Base-by-base conservation (phyloP, 1,284 basidiomycete species). In the Sporisorium iseilematis-ciliati region DNA sequence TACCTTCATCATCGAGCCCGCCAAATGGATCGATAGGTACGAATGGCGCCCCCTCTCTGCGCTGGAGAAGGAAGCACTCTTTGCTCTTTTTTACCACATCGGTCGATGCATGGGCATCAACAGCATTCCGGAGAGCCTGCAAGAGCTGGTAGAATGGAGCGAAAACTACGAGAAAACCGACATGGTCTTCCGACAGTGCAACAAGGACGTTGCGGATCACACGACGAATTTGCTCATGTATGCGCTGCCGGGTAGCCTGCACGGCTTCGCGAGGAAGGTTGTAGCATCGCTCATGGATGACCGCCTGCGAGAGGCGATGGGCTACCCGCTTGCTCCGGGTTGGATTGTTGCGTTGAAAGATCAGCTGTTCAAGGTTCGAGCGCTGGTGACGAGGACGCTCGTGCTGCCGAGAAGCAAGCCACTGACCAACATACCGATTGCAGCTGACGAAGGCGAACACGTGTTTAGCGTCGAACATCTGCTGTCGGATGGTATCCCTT, bases 41-140 rank as follows among this genome's bases (percentile, higher is more conserved):
- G 74, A 70, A 58, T 76, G 68, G 67, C 38, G 75, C 1, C 20
- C 31, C n/a, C 38, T 46, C 4, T 59, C 54, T 14, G 45, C 41
- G 10, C 57, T 79, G n/a, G 77, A 79, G 29, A 60, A 64, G 18
- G 74, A 79, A 55, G 77, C 74, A 0, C 45, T 71, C 14, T 79
- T 74, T n/a, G 43, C 74, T 11, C 38, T 74, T 6, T 71, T 70
- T 46, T 74, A 74, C 38, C 77, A 76, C 51, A 41, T 65, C 4
- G 77, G 74, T 14, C 38, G 69, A 12, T 77, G 74, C 52, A 64
- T 77, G 75, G 69, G 59, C 7, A 78, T 78, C 58, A 21, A 31
- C 8, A 21, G 62, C 50, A 77, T 76, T 23, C 74, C 74, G 1
- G 62, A 71, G 2, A 75, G 23, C 2, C 50, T 48, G 21, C 57